Conservation (phyloP, 169 alveolate species). For the Eimeria sp. region DNA sequence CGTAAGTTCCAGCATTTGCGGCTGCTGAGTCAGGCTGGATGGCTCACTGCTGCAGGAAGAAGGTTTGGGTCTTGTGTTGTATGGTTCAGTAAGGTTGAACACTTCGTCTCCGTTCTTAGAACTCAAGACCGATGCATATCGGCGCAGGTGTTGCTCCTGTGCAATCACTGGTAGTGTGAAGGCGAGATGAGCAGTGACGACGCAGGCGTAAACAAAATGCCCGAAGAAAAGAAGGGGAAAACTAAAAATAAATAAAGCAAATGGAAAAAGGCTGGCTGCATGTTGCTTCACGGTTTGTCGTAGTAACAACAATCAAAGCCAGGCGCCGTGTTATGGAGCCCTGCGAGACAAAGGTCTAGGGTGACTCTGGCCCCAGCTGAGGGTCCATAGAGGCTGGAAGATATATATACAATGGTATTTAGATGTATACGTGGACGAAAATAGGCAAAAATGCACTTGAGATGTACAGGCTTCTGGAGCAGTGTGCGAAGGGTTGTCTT, state of each 20-base stretch:
- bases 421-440: neutral
- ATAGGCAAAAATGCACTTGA: neutral
- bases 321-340: neutral
- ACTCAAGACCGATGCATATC: neutral
- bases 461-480: neutral
- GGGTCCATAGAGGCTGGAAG: neutral
- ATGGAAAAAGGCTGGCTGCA: neutral
- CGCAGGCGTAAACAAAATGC: neutral
- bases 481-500: neutral
- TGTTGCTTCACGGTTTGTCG: neutral
- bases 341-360: neutral
- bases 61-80: neutral
- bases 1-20: neutral
- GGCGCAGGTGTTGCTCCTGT: neutral
- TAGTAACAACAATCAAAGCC: neutral
- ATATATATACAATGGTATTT: neutral
- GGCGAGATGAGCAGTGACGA: neutral
- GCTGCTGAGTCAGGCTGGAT: neutral
- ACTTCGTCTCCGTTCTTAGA: neutral
- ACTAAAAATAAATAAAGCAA: too few species aligned
- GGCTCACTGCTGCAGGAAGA: neutral
- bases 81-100: neutral
- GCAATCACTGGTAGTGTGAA: neutral
- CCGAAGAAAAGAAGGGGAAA: neutral
- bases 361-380: neutral